Conservation (phyloP, 352 stramenopile genomes). For the Phytophthora citricola region DNA sequence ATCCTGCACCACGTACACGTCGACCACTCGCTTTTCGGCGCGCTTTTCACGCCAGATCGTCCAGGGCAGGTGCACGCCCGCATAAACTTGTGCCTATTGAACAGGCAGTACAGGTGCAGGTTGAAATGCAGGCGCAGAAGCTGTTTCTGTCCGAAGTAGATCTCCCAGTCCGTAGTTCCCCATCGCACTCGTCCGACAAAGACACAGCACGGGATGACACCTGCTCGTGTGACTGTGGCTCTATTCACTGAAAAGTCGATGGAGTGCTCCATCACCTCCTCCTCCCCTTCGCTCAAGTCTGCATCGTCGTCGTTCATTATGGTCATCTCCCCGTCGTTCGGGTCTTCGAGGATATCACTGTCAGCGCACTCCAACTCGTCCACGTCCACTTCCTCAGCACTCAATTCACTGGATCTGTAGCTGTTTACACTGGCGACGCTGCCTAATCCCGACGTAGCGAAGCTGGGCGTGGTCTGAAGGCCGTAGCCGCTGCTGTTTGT, state of each 20-base stretch:
- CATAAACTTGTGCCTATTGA: slow-evolving; percentile 57
- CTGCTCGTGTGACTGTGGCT: slow-evolving; percentile 70
- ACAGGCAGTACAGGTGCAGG: slow-evolving; percentile 56
- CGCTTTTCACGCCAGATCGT: slow-evolving; percentile 87
- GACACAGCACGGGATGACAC: slow-evolving; percentile 81
- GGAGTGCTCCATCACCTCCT: slow-evolving; percentile 75
- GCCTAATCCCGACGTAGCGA: slow-evolving; percentile 22
- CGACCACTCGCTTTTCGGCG: slow-evolving; percentile 65
- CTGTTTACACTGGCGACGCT: slow-evolving; percentile 32
- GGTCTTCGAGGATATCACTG: slow-evolving; percentile 53
- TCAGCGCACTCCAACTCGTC: slow-evolving; percentile 47
- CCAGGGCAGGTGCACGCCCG: slow-evolving; percentile 65
- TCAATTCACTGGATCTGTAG: slow-evolving; percentile 31
- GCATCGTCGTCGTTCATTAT: slow-evolving; percentile 75
- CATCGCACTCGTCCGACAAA: slow-evolving; percentile 83
- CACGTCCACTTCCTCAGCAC: slow-evolving; percentile 15
- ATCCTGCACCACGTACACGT: slow-evolving; percentile 77
- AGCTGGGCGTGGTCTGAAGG: slow-evolving; percentile 15
- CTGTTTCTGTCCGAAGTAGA: slow-evolving; percentile 90
- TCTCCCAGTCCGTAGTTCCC: slow-evolving; percentile 83
- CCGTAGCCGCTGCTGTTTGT: slow-evolving; percentile 28
- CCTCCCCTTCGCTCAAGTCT: slow-evolving; percentile 53
- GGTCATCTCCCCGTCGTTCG: slow-evolving; percentile 67
- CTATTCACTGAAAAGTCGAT: slow-evolving; percentile 81
- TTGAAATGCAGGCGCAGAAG: slow-evolving; percentile 77